Base-by-base conservation (phyloP, 2,329 filamentous ascomycete genomes). In the Dactylellina leptospora region DNA sequence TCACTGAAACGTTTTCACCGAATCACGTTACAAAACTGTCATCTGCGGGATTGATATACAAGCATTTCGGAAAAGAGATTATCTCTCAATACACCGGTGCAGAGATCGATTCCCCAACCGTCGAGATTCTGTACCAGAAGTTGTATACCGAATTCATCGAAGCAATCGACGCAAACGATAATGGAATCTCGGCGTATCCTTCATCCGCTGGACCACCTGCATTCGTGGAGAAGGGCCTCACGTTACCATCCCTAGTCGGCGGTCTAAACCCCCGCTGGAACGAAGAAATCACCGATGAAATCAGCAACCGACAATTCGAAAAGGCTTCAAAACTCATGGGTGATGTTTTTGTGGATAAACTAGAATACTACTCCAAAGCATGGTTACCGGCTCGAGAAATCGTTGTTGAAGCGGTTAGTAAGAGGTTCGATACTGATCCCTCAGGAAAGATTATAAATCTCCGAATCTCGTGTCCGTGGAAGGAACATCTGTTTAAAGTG, bases 91-190 rank as follows among this genome's bases (percentile, higher is more conserved):
- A 87, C 61, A 86, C 89, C 8, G 84, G 83, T 4, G 81, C 88
- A 25, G 79, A 84, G 10, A 82, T 87, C 74, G 87, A 88, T 59
- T 83, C 85, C 74, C 80, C 86, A 44, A 88, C 92, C 75, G 88
- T 95, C 45, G 84, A 85, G 40, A 81, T 96, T 27, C 84, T 99
- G 60, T 96, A 90, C 83, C 84, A 87, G 78, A 97, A 97, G 83
- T 82, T 99, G 54, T 99, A 99, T 84, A 87, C 89, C 76, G 90
- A 90, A 80, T 97, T 97, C 80, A 85, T 99, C 79, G 95, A 99
- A 83, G 92, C 95, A 1, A 88, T 99, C 63, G 95, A 99, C 81
- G 95, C 93, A 66, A 93, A 99, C 81, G 95, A 99, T 84, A 99
- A 99, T 80, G 95, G 95, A 76, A 90, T 99, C 78, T 88, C 88